Base-by-base conservation (phyloP, 768 basidiomycete species). In the Pisolithus tinctorius region DNA sequence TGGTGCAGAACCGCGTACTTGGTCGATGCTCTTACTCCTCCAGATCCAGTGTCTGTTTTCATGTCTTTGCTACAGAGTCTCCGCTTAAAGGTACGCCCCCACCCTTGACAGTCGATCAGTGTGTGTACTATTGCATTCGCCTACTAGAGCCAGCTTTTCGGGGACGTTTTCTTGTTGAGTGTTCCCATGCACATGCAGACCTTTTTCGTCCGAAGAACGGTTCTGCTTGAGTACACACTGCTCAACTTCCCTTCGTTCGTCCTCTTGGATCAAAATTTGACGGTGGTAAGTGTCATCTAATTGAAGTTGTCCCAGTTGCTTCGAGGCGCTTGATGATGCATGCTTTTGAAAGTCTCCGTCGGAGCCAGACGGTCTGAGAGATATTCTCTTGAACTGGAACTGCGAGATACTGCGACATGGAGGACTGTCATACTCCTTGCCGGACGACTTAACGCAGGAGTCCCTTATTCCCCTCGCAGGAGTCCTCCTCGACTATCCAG, bases 401-500 rank as follows among this genome's bases (percentile, higher is more conserved):
- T 17, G 2, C 3, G 44, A 16, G 0, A 57, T 61, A 49, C 6
- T 47, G 5, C 54, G 49, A 53, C 51, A 48, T 27, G 50, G 52
- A 14, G 48, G 43, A 6, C n/a, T 49, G 0, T 66, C 68, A 10
- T 55, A 69, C 48, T 60, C 64, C 45, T 55, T 77, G 27, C 60
- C 69, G 10, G 50, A 55, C 39, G 49, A 48, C 25, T 57, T 70
- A 13, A 45, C 67, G 4, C 54, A 63, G 45, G 59, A 52, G 23
- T 59, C 50, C 9, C 63, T 70, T 2, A 66, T 86, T 39, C 77
- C 83, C 13, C 68, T 86, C 4, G 80, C 83, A 4, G 84, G 74
- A 1, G 53, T 82, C 7, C 61, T 85, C 25, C 74, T 85, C 31
- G 83, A 83, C 52, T 86, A 85, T 57, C 78, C 79, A 8, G 74